These are phyloP conservation scores for Harrya chromipes DNA, from an alignment of 768 basidiomycete species.

Conservation along the genomic window DNA sequence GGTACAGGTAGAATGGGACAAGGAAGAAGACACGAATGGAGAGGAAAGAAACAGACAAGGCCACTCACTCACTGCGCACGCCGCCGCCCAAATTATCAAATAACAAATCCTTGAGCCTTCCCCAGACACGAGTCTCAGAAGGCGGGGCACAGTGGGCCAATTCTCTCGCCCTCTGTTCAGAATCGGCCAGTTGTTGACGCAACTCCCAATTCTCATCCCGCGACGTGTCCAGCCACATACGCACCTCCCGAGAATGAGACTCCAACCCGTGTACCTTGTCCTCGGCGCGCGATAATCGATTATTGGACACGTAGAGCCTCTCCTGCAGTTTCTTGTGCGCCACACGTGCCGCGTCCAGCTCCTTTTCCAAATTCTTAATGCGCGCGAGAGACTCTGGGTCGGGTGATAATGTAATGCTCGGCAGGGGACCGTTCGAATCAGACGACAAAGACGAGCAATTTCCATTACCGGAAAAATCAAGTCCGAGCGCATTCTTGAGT, in stretches of 20 bases:
- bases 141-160: conserved; percentile 10
- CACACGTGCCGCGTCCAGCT: conserved; percentile 15
- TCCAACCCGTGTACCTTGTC: conserved; percentile 16
- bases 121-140: conserved; percentile 26
- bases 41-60: neutral
- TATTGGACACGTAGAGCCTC: conserved; percentile 15
- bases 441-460: neutral
- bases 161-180: conserved; percentile 22
- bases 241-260: conserved; percentile 20
- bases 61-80: conserved; percentile 20
- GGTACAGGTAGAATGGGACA: conserved; percentile 13
- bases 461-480: conserved; percentile 21
- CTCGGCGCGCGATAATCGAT: conserved; percentile 15
- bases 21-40: conserved; percentile 7
- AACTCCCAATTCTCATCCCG: conserved; percentile 20
- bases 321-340: conserved; percentile 18
- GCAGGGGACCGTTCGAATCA: neutral
- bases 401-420: neutral
- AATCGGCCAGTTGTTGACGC: conserved; percentile 22
- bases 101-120: conserved; percentile 27
- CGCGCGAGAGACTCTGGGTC: conserved; percentile 8
- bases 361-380: conserved; percentile 24
- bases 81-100: conserved; percentile 25
- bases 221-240: conserved; percentile 15
- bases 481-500: conserved; percentile 22